A percentile compares a stretch with the other conserved stretches of the same genome.
phyloP scores from a whole-genome alignment of 179 eudicot species.

The Silene coronaria region DNA sequence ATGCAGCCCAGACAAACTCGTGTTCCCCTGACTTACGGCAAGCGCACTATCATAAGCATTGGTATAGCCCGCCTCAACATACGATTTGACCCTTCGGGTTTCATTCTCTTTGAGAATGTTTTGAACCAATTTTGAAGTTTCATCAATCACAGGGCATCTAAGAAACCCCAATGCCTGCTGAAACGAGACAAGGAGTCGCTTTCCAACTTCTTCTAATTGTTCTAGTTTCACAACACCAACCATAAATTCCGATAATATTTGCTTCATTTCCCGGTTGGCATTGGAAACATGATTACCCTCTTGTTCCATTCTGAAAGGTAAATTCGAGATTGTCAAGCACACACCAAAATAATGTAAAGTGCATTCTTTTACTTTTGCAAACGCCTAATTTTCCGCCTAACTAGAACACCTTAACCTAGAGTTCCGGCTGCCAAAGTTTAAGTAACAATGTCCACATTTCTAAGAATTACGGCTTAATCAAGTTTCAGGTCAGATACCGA shows the following conservation, averaged over 20 bases:
- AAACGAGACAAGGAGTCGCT: slow-evolving; percentile 40
- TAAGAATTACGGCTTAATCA: no score
- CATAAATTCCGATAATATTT: slow-evolving; percentile 38
- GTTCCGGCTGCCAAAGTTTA: no score
- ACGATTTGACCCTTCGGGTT: slow-evolving; percentile 41
- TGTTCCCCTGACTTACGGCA: slow-evolving; percentile 41
- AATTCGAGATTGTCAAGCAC: not conserved
- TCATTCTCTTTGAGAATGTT: slow-evolving; percentile 39
- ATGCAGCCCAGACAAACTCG: slow-evolving; percentile 23
- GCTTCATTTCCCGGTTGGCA: slow-evolving; percentile 25
- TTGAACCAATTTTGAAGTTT: slow-evolving; percentile 40
- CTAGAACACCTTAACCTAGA: no score
- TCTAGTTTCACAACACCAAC: slow-evolving; percentile 48
- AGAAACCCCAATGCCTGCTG: slow-evolving; percentile 48
- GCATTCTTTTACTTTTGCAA: no score
- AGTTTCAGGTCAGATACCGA: no score
- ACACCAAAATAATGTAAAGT: not conserved
- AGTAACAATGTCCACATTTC: no score
- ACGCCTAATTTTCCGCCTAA: no score
- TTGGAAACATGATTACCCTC: slow-evolving; percentile 15
- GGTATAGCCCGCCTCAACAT: slow-evolving; percentile 44
- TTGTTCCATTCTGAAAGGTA: slow-evolving; percentile 29
- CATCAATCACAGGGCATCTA: slow-evolving; percentile 34
- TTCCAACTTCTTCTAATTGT: slow-evolving; percentile 40
- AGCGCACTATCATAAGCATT: slow-evolving; percentile 32